Base-by-base conservation (phyloP, 257 asterid species). In the Linaria vulgaris region DNA sequence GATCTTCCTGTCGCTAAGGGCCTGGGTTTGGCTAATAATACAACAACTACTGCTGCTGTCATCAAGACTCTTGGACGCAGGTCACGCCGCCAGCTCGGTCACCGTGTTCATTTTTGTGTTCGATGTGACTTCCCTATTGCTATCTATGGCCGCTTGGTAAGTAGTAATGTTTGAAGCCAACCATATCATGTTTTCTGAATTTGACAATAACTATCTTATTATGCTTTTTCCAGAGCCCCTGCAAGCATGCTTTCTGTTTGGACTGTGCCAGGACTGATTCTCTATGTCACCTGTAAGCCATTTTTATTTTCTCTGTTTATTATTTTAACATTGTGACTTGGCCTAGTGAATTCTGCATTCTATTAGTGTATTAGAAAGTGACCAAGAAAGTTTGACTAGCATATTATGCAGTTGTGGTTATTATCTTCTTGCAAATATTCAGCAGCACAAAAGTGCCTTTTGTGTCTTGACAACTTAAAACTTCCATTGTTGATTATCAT, bases 1-100 rank as follows among this genome's bases (percentile, higher is more conserved):
- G 99, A 94, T 77, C 96, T 94, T 71, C 95, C 97, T 46, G 97
- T 94, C 50, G 97, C 99, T 25, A 94, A 94, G 82, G 73, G 88
- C 69, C 77, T 94, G 46, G 99, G 99, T 53, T 61, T 82, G 27
- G 78, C 87, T n/a, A n/a, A n/a, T n/a, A n/a, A n/a, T n/a, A n/a
- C n/a, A n/a, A n/a, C n/a, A 39, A 67, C 70, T 68, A 73, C 86
- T 15, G 68, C 75, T 63, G 81, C 97, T 34, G 69, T 70, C 12
- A 53, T 76, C 72, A 94, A 90, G 90, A 74, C 74, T 67, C 71
- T 88, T 58, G 99, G 97, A 12, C 92, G 96, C 4, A 82, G 95
- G 74, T 94, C 97, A 23, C 94, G 96, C 5, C 95, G 99, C 63
- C 96, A 82, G 78, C 90, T 94, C 67, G 96, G 95, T 24, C 96